Conservation (phyloP, 148 eudicot genomes). For the Dianthus caryophyllus region DNA sequence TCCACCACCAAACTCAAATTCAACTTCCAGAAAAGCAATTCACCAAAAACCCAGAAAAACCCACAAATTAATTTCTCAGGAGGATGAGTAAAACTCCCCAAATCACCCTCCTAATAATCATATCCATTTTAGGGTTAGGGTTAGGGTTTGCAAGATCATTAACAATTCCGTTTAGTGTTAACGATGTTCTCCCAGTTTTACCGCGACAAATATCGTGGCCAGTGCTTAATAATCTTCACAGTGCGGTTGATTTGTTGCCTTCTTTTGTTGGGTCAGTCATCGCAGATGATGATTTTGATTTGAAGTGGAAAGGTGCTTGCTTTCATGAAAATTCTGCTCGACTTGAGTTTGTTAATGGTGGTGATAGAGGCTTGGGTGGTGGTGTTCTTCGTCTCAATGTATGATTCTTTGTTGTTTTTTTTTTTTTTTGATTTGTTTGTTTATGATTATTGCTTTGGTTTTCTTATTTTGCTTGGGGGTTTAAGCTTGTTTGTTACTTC, state of each 20-base stretch:
- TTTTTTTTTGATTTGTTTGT: not conserved
- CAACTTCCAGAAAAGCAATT: not conserved
- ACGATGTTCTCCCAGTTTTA: constrained; percentile 79
- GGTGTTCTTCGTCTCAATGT: constrained; percentile 76
- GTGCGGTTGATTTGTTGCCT: constrained; percentile 85
- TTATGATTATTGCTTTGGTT: not conserved
- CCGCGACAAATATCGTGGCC: constrained; percentile 93
- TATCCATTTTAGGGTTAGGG: constrained; percentile 41
- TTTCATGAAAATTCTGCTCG: constrained; percentile 60
- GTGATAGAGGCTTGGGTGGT: constrained; percentile 69
- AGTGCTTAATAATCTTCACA: constrained; percentile 71
- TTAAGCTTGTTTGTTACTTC: too few relatives aligned
- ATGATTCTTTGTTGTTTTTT: constrained; percentile 12
- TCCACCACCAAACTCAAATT: not conserved
- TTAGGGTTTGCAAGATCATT: constrained; percentile 51
- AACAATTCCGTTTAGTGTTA: constrained; percentile 64
- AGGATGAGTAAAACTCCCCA: constrained; percentile 17
- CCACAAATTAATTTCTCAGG: not conserved
- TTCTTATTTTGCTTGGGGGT: not conserved
- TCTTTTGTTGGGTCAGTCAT: constrained; percentile 69
- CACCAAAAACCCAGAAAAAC: not conserved
- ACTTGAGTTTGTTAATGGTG: constrained; percentile 45
- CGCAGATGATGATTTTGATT: constrained; percentile 43
- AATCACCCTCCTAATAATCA: constrained; percentile 10
- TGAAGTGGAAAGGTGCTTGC: constrained; percentile 87